Base-by-base conservation (phyloP, 2,329 filamentous ascomycete genomes). In the Dactylellina parvicollis region DNA sequence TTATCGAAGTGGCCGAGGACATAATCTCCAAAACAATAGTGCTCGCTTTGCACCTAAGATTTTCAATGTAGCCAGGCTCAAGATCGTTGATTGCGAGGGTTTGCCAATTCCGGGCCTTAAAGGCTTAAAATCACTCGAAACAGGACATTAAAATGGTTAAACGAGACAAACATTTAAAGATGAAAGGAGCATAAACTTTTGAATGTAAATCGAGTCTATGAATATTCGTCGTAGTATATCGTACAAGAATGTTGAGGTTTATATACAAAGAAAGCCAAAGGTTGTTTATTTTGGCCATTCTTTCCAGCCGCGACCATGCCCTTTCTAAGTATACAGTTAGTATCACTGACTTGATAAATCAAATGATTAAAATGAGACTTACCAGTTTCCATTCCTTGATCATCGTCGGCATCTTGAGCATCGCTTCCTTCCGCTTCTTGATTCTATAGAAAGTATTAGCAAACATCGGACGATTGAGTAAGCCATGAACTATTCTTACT, bases 381-480 rank as follows among this genome's bases (percentile, higher is more conserved):
- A 95, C 91, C 87, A 90, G 89, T 83, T 96, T 96, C 95, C 94
- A 99, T 81, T 90, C 85, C 81, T 90, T 87, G 80, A 99, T 91
- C 83, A 98, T 87, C 79, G 90, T 88, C 75, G 94, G 92, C 95
- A 99, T 99, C 72, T 89, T 89, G 83, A 96, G 82, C 92, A 98
- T 97, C 71, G 95, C 95, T 81, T 91, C 87, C 85, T 90, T 90
- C 83, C 92, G 89, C 83, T 91, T 88, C 81, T 96, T 92, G 86
- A 98, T 86, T 82, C 89, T 90, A 79, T 74, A 64, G 20, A 28
- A 36, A 30, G 30, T 10, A 49, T 40, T 14, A 47, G 9, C 36
- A 55, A 28, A 42, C 12, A 61, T 30, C 36, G 28, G 8, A 24
- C n/a, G 5, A 0, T 18, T 12, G 4, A 30, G 16, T 52, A 28